These are phyloP conservation scores for Exophiala aquamarina DNA, from an alignment of 2,329 filamentous ascomycete genomes.

Conservation along the genomic window DNA sequence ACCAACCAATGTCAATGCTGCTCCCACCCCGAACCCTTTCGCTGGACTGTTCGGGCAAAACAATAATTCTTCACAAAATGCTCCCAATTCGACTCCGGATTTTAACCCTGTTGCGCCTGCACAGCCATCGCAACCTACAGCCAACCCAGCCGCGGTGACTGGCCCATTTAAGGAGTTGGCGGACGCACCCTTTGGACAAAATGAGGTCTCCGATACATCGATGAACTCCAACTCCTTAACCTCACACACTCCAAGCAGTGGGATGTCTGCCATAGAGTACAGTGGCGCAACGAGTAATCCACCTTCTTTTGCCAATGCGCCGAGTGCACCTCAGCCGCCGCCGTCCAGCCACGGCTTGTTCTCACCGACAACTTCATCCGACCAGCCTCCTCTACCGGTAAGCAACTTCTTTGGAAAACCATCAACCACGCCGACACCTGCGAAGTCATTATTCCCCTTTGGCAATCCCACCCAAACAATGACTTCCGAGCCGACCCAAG, in stretches of 20 bases:
- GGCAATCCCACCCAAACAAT: constrained; percentile 1
- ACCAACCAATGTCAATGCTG: background rate
- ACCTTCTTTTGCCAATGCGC: background rate
- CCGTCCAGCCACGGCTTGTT: background rate
- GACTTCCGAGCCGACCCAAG: background rate
- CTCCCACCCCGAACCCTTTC: constrained; percentile 10
- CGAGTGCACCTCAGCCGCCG: background rate
- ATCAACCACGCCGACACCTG: constrained; percentile 2
- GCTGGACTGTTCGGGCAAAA: constrained; percentile 15
- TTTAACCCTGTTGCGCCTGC: constrained; percentile 1
- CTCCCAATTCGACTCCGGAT: constrained; percentile 1
- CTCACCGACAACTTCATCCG: background rate
- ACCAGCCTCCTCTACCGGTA: no score
- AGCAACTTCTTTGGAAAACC: background rate
- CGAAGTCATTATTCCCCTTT: constrained; percentile 15
- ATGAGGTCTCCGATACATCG: no score
- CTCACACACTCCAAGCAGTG: no score
- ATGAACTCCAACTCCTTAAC: no score
- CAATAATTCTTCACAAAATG: background rate
- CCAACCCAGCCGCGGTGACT: background rate
- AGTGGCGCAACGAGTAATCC: no score
- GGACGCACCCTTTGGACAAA: no score
- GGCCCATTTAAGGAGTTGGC: no score
- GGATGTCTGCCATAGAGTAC: no score
- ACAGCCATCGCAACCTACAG: background rate